Base-by-base conservation (phyloP, 2,329 filamentous ascomycete genomes). In the Gaeumannomyces sp. region DNA sequence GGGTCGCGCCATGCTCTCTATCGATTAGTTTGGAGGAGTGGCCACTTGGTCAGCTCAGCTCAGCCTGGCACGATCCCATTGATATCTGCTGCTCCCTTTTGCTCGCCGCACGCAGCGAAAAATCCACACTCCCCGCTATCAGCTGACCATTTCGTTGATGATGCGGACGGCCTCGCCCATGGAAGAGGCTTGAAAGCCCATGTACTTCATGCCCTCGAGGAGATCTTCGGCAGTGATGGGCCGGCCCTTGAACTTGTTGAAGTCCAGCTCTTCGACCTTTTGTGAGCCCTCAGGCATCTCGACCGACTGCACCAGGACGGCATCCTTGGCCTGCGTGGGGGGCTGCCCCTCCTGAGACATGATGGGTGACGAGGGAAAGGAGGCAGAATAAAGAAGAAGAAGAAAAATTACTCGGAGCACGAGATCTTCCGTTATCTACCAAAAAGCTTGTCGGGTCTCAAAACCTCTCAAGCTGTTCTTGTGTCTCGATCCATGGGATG, bases 231-330 rank as follows among this genome's bases (percentile, higher is more conserved):
- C 93, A 0, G 93, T 96, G 73, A 97, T 89, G 67, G 89, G 85
- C 65, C 85, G 84, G 53, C 86, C 83, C 66, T 87, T 88, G 76
- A 93, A 86, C 63, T 89, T 83, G 79, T 97, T 90, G 79, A 98
- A 99, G 74, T 99, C 94, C 67, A 98, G 85, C 71, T 97, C 95
- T 74, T 90, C 86, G 50, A 99, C 94, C 74, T 91, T 85, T 69
- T 89, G 87, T n/a, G 91, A 86, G 60, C 84, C 89, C 64, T 88
- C 83, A 22, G 94, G 91, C 74, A 97, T 88, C 64, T 91, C 90
- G 65, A 90, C 89, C 1, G 94, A 97, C 62, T 89, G 83, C 70
- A 94, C 90, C 63, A 98, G 83, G 60, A 98, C 94, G 35, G 94
- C 94, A 75, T 90, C 87, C 61, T 88, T 91, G 65, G 87, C 89